phyloP scores from a whole-genome alignment of 2,329 filamentous ascomycete genomes.

The Penicillium capsulatum region DNA sequence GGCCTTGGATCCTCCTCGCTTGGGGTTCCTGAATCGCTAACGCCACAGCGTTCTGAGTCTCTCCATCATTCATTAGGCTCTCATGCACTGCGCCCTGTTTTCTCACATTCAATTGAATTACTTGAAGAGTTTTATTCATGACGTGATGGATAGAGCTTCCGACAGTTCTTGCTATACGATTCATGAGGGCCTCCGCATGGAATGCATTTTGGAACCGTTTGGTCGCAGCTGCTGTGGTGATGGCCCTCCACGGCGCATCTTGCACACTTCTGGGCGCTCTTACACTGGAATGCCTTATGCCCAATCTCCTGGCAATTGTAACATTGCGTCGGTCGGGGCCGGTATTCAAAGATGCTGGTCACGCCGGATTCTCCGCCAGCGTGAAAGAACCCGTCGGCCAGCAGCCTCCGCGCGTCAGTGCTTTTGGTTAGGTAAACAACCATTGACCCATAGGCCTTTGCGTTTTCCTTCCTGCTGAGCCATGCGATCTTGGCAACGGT shows the following conservation, averaged over 20 bases:
- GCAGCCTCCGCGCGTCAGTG: slow-evolving; percentile 18
- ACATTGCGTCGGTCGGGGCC: too few species aligned
- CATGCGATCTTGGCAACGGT: slow-evolving; percentile 20
- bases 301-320: too few species aligned
- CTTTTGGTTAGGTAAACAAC: slow-evolving; percentile 23
- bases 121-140: slow-evolving; percentile 18
- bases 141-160: slow-evolving; percentile 18
- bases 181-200: slow-evolving; percentile 15
- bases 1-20: too few species aligned
- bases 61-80: slow-evolving; percentile 18
- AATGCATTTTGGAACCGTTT: slow-evolving; percentile 17
- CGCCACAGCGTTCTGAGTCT: slow-evolving; percentile 8
- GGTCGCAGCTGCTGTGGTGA: slow-evolving; percentile 13
- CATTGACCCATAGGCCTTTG: slow-evolving; percentile 21
- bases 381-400: slow-evolving; percentile 20
- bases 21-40: too few species aligned
- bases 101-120: too few species aligned
- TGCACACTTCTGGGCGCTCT: slow-evolving; percentile 18
- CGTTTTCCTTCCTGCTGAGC: slow-evolving; percentile 22
- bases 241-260: slow-evolving; percentile 15
- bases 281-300: too few species aligned
- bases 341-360: too few species aligned
- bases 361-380: too few species aligned
- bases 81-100: slow-evolving; percentile 16
- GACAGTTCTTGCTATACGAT: slow-evolving; percentile 20